Conservation (phyloP, 176 grass and related monocot species). For the Cymbopogon citratus region DNA sequence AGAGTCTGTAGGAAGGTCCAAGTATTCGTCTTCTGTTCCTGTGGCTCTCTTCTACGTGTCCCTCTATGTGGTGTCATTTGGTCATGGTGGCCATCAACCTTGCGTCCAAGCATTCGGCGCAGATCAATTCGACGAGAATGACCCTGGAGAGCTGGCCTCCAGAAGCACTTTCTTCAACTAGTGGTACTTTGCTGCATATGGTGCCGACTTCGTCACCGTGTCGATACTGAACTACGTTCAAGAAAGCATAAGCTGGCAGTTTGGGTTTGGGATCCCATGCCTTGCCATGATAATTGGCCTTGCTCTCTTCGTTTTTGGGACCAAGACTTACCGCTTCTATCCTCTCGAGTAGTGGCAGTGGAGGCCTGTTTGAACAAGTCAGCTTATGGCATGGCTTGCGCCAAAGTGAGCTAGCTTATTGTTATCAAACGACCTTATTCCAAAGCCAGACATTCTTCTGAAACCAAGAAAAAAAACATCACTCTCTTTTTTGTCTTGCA, state of each 20-base stretch:
- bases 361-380: background rate
- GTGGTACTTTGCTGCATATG: slow-evolving; percentile 4
- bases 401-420: background rate
- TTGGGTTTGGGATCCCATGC: slow-evolving; percentile 36
- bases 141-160: background rate
- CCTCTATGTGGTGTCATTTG: slow-evolving; percentile 30
- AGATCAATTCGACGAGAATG: slow-evolving; percentile 33
- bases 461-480: background rate
- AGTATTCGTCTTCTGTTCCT: background rate
- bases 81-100: slow-evolving; percentile 31
- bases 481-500: background rate
- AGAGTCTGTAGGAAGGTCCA: background rate
- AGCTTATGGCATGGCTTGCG: background rate
- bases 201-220: background rate
- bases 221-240: slow-evolving; percentile 22
- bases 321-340: slow-evolving; percentile 28
- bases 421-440: background rate
- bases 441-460: background rate
- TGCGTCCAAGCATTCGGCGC: slow-evolving; percentile 40
- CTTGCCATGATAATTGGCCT: slow-evolving; percentile 19
- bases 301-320: slow-evolving; percentile 11
- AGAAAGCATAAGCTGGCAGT: slow-evolving; percentile 23
- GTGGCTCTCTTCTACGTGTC: slow-evolving; percentile 33
- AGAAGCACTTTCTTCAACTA: slow-evolving; percentile 36
- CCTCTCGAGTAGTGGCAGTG: background rate